A percentile compares a stretch with the other conserved stretches of the same genome.
Evolutionary conservation across 805 yeast genomes (phyloP).

Genomic region (Saturnispora bothae): DNA sequence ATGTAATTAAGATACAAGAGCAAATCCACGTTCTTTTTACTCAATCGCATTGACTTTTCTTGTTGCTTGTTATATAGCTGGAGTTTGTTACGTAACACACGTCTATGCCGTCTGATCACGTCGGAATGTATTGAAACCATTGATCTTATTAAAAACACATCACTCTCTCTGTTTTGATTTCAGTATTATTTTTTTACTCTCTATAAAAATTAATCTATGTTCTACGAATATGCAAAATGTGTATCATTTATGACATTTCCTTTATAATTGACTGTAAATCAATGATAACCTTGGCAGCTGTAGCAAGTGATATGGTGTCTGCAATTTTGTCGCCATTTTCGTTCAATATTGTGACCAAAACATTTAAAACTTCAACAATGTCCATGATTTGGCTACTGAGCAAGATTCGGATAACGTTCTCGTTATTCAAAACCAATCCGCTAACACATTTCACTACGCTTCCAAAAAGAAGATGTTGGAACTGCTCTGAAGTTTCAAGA

Average conservation of each 20-base stretch:
- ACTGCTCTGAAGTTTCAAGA: slow-evolving; percentile 1
- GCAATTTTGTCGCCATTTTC: slow-evolving; percentile 2
- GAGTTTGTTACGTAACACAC: slow-evolving; percentile 8
- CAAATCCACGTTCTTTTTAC: slow-evolving; percentile 20
- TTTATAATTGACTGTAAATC: slow-evolving; percentile 1
- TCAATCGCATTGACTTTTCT: slow-evolving; percentile 4
- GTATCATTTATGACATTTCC: not conserved
- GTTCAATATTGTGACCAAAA: slow-evolving; percentile 2
- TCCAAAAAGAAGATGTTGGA: slow-evolving; percentile 10
- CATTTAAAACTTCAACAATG: slow-evolving; percentile 1
- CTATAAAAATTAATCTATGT: not conserved
- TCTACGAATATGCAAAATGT: not conserved
- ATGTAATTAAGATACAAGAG: slow-evolving; percentile 38
- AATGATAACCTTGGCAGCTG: not conserved
- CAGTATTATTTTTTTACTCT: not conserved
- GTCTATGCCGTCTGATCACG: slow-evolving; percentile 10
- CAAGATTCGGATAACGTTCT: slow-evolving; percentile 4
- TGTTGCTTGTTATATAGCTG: slow-evolving; percentile 4
- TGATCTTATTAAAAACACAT: not conserved
- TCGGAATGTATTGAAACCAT: slow-evolving; percentile 12
- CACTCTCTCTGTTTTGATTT: not conserved
- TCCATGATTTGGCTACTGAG: slow-evolving; percentile 1
- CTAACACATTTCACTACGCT: slow-evolving; percentile 9
- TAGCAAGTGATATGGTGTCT: slow-evolving; percentile 1
- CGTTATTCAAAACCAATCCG: slow-evolving; percentile 7